Percentiles rank a stretch among this genome's conserved stretches.
Conservation (phyloP, 2,329 filamentous ascomycete genomes). For the Bipolaris oryzae region DNA sequence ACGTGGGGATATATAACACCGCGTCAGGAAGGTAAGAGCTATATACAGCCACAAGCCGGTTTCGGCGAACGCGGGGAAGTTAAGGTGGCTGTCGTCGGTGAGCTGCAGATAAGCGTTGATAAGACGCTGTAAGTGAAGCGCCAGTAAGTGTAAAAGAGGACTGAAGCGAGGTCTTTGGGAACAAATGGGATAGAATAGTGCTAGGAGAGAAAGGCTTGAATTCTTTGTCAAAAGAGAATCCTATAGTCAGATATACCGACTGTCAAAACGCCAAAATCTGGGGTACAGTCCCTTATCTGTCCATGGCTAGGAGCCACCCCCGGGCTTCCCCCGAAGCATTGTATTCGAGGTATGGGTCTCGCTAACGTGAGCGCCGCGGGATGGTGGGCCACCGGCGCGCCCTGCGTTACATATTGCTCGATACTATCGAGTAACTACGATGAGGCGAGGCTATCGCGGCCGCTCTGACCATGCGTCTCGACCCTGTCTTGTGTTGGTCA, state of each 20-base stretch:
- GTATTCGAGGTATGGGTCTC: conserved; percentile 21
- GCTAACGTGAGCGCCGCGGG: conserved; percentile 26
- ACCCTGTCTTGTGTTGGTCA: conserved; percentile 22
- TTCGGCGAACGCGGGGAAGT: conserved; percentile 33
- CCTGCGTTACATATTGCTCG: conserved; percentile 38
- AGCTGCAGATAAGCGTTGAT: conserved; percentile 45
- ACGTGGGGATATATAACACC: conserved; percentile 8
- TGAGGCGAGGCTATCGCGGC: conserved; percentile 37
- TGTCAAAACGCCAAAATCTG: conserved; percentile 37
- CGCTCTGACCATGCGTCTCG: conserved; percentile 25
- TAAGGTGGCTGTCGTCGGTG: conserved; percentile 22
- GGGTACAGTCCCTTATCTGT: conserved; percentile 47
- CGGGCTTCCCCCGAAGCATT: conserved; percentile 16
- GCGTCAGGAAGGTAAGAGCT: conserved; percentile 22
- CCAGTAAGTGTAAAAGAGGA: conserved; percentile 17
- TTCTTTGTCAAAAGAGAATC: conserved; percentile 9
- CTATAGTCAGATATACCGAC: conserved; percentile 6
- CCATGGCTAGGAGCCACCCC: conserved; percentile 23
- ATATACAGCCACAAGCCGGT: conserved; percentile 26
- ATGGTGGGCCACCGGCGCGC: conserved; percentile 24
- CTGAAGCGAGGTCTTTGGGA: conserved; percentile 2
- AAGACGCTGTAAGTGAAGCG: conserved; percentile 30
- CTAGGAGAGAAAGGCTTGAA: conserved; percentile 5
- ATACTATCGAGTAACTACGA: conserved; percentile 34
- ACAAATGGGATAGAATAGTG: not conserved